A percentile compares a stretch with the other conserved stretches of the same genome.
phyloP scores from a whole-genome alignment of 2,329 filamentous ascomycete species.

The Pseudogymnoascus sp. region DNA sequence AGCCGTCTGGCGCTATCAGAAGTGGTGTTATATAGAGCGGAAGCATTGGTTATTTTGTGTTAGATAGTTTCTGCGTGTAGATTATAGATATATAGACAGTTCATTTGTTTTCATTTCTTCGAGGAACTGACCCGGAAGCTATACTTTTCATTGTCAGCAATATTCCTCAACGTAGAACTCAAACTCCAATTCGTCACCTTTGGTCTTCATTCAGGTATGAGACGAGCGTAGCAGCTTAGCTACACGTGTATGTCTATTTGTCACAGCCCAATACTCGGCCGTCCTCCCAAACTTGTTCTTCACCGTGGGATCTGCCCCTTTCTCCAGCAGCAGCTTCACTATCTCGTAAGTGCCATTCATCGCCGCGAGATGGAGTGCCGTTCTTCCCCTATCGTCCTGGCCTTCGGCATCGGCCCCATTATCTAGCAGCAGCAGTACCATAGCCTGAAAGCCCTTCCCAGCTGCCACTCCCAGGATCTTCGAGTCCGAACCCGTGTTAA shows the following conservation, averaged over 20 bases:
- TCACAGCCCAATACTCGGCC: neutral
- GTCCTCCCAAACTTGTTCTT: neutral
- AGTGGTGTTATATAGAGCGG: neutral
- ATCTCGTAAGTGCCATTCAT: neutral
- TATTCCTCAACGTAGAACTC: too few species aligned
- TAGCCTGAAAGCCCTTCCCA: neutral
- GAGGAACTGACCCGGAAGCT: too few species aligned
- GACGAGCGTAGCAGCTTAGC: neutral
- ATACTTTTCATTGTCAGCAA: too few species aligned
- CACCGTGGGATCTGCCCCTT: neutral
- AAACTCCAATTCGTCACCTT: neutral
- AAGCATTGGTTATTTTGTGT: neutral
- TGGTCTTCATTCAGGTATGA: neutral
- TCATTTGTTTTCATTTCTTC: neutral
- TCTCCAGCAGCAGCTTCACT: neutral
- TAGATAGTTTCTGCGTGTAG: neutral
- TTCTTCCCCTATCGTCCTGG: neutral
- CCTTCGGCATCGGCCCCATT: neutral
- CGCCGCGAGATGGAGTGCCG: neutral
- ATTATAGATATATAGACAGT: neutral
- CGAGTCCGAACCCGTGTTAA: neutral
- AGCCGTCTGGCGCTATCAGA: neutral
- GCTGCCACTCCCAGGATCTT: neutral
- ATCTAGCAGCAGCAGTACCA: neutral
- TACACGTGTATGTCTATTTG: neutral